Conservation (phyloP, 2,329 filamentous ascomycete genomes). For the Fusarium lateritium region DNA sequence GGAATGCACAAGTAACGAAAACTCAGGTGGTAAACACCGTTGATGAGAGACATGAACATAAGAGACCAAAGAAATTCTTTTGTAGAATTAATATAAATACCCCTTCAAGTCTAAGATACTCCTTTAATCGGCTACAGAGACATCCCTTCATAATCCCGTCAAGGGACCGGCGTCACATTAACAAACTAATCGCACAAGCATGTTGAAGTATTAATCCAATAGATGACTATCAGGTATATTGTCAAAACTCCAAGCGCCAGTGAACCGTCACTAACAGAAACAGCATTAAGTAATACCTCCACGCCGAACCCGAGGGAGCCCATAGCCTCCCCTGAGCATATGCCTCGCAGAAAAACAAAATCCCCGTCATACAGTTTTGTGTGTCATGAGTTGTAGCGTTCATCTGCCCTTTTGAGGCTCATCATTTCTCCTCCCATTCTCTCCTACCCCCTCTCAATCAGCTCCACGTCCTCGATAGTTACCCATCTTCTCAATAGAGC, state of each 20-base stretch:
- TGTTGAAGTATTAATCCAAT: constrained; percentile 23
- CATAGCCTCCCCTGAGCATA: constrained; percentile 24
- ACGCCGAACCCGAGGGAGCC: constrained; percentile 32
- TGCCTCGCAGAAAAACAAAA: constrained; percentile 40
- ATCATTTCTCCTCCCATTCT: constrained; percentile 11
- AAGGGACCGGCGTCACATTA: too few relatives aligned
- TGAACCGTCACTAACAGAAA: constrained; percentile 27
- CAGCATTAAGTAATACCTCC: constrained; percentile 29
- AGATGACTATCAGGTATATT: constrained; percentile 32
- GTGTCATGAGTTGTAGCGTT: constrained; percentile 44
- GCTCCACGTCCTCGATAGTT: constrained; percentile 65
- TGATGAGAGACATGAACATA: constrained; percentile 12
- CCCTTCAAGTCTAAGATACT: neutral
- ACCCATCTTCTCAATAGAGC: constrained; percentile 90
- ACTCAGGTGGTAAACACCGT: neutral
- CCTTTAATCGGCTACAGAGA: neutral
- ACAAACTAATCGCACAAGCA: constrained; percentile 1
- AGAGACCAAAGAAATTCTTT: constrained; percentile 7
- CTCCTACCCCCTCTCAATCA: constrained; percentile 39
- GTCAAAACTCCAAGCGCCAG: constrained; percentile 33
- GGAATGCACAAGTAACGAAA: neutral
- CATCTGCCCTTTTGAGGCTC: constrained; percentile 28
- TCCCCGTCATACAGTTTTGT: constrained; percentile 44
- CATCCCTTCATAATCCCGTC: neutral
- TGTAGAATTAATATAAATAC: constrained; percentile 29